Base-by-base conservation (phyloP, 495 filamentous ascomycete genomes). In the Terfezia boudieri region DNA sequence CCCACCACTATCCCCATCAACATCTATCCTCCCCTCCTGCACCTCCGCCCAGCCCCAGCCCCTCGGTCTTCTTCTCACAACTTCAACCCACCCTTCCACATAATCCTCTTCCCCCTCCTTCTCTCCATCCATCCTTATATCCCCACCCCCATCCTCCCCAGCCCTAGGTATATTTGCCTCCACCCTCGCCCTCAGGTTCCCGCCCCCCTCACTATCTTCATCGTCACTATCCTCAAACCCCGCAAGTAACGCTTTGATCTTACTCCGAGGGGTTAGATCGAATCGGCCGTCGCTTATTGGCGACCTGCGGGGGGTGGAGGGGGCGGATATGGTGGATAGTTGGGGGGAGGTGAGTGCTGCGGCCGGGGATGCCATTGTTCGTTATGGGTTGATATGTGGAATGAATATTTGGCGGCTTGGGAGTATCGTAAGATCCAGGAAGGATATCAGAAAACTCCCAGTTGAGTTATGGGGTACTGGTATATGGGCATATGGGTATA, bases 61-160 rank as follows among this genome's bases (percentile, higher is more conserved):
- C 26, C 9, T 36, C 51, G 22, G 16, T 14, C 9, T 16, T 37
- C 20, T 16, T 6, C 23, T 37, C 23, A 36, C 14, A 53, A 1
- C 4, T 4, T 16, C 51, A 10, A 9, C 20, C 26, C 1, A 2
- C 6, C 12, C 50, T 11, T 36, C 36, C 3, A 4, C 20, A 26
- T 37, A 4, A 16, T 26, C 23, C 2, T 53, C 51, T 41, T 26
- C 17, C 4, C n/a, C 26, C 6, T 16, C 37, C 26, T 37, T 36
- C 2, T 14, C 32, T 0, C 22, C 12, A 12, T 9, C 8, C 51
- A 37, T 26, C 36, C 37, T 53, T 36, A 32, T 14, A 32, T 43
- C 56, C 56, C 26, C 35, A 52, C 60, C 53, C 55, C 41, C 55
- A 37, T 53, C 37, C 52, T 37, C 53, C 48, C 17, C 12, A 36